These are phyloP conservation scores for Poteriospumella lacustris DNA, from an alignment of 108 stramenopile species.

Conservation along the genomic window DNA sequence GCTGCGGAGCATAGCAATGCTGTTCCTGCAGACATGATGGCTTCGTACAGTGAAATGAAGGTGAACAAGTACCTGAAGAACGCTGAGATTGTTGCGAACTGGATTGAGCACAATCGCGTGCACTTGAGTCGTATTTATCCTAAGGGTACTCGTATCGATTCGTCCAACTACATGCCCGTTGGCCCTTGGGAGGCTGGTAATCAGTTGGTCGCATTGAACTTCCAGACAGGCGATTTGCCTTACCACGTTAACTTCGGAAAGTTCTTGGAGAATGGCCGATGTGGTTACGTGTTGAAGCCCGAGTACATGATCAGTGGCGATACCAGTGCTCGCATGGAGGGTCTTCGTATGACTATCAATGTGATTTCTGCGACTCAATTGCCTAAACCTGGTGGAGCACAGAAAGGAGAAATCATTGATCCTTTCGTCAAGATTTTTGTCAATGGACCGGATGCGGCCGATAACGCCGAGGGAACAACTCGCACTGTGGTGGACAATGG, in stretches of 20 bases:
- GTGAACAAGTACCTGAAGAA: constrained; percentile 42
- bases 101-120: constrained; percentile 41
- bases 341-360: constrained; percentile 53
- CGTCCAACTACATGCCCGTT: constrained; percentile 83
- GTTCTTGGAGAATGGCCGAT: constrained; percentile 71
- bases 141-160: constrained; percentile 68
- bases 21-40: constrained; percentile 34
- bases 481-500: constrained; percentile 68
- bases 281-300: constrained; percentile 86
- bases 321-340: background rate
- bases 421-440: constrained; percentile 47
- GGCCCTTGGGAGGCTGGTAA: constrained; percentile 75
- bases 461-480: constrained; percentile 35
- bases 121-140: constrained; percentile 73
- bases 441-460: background rate
- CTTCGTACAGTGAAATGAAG: constrained; percentile 40
- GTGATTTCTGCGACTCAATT: constrained; percentile 67
- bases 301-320: constrained; percentile 26
- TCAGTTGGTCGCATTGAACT: constrained; percentile 88
- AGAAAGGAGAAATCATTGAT: constrained; percentile 51
- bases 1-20: background rate
- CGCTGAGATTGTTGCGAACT: constrained; percentile 22
- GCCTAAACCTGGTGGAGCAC: constrained; percentile 49
- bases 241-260: constrained; percentile 76
- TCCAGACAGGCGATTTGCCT: constrained; percentile 68